Percentiles rank a stretch among this genome's conserved stretches.
These are phyloP conservation scores for Deinandra increscens DNA, from an alignment of 129 eudicot species.

Conservation along the genomic window DNA sequence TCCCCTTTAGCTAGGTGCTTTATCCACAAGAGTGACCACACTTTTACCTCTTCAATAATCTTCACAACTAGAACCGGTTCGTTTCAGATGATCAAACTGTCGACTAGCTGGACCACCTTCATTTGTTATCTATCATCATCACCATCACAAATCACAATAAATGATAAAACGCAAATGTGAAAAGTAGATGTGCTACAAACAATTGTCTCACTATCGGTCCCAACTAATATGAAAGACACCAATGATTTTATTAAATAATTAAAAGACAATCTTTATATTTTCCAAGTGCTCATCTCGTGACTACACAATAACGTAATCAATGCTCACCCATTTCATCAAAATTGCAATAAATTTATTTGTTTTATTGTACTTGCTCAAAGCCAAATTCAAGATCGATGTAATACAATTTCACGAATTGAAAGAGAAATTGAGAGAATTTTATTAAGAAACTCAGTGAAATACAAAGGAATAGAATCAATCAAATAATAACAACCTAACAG, in stretches of 20 bases:
- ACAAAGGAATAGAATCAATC: too few species aligned
- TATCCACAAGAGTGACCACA: too few species aligned
- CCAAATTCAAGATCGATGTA: too few species aligned
- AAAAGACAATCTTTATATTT: neutral
- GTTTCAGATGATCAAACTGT: neutral
- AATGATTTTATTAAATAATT: neutral
- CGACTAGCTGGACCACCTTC: neutral
- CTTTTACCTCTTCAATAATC: too few species aligned
- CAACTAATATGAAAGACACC: slow-evolving; percentile 11
- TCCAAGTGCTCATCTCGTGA: slow-evolving; percentile 25
- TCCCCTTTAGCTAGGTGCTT: too few species aligned
- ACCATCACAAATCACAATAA: slow-evolving; percentile 3
- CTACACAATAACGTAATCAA: slow-evolving; percentile 16
- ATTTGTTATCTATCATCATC: slow-evolving; percentile 5
- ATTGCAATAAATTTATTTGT: neutral
- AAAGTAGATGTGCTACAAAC: slow-evolving; percentile 2
- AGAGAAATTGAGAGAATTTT: too few species aligned
- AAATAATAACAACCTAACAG: too few species aligned
- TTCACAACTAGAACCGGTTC: too few species aligned
- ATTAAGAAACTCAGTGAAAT: too few species aligned
- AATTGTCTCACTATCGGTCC: neutral
- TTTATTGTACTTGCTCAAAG: slow-evolving; percentile 9
- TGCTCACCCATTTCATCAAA: slow-evolving; percentile 14
- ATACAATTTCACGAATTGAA: too few species aligned
- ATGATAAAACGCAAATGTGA: neutral